Base-by-base conservation (phyloP, 352 stramenopile genomes). In the Phytophthora citrophthora region DNA sequence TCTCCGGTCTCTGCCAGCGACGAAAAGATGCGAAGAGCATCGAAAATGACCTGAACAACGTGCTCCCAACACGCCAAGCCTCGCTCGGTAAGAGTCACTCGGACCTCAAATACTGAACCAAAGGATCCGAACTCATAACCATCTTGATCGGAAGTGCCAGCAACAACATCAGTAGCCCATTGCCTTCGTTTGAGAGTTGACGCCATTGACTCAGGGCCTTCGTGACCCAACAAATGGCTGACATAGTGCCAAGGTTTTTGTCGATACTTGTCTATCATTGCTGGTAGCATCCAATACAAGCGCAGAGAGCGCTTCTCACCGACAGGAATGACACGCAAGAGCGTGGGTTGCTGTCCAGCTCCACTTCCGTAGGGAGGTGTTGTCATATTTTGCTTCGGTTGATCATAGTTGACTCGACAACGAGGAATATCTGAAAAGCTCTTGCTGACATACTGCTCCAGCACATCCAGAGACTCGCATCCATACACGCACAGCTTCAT, bases 401-500 rank as follows among this genome's bases (percentile, higher is more conserved):
- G 20, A 27, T 61, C 34, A 13, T 59, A 54, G 2, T 24, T 39
- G 11, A 32, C 29, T 13, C 54, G 40, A 32, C 23, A 46, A 27
- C 20, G 50, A 13, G 69, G 56, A 23, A 95, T 82, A 13, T 53
- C 49, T 18, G 49, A 62, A 51, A 95, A 95, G 9, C 69, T 80
- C 26, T 83, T 57, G 3, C 49, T 48, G n/a, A 88, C 80, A 54
- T 74, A 88, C 15, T 68, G 44, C 59, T 93, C 67, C 43, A 95
- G 68, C 0, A 66, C 68, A 55, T 91, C 80, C 8, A 94, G 68
- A 20, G 69, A 47, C 5, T 94, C 75, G 23, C 83, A 60, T 23
- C 84, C 84, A 39, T 85, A 86, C 5, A 95, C 81, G 16, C 83
- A 89, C 3, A 93, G 64, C 56, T 88, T 89, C 86, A 95, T 95